phyloP scores from a whole-genome alignment of 257 asterid genomes.

The Orobanche coerulescens region DNA sequence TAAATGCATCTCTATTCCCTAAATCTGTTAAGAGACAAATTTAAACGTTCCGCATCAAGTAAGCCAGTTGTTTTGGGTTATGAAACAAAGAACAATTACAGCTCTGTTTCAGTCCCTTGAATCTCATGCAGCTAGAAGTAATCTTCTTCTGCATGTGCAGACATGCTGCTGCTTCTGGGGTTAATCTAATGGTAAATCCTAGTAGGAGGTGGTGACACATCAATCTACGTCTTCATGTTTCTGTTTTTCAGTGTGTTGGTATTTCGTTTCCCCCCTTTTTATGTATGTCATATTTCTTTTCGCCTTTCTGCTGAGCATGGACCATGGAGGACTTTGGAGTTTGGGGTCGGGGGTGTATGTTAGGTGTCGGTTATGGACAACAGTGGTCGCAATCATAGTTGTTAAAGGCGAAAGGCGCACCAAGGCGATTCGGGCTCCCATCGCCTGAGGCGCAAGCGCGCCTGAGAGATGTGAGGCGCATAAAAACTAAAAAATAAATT shows the following conservation, averaged over 20 bases:
- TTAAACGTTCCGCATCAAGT: neutral
- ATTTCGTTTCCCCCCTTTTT: neutral
- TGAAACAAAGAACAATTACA: slow-evolving; percentile 14
- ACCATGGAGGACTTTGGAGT: neutral
- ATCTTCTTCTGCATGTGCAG: neutral
- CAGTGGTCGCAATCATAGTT: no score
- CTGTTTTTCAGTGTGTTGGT: neutral
- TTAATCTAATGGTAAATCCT: neutral
- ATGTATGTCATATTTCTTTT: neutral
- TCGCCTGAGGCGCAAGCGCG: no score
- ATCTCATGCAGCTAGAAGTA: slow-evolving; percentile 2
- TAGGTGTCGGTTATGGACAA: neutral
- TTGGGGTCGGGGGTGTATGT: neutral
- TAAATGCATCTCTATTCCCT: neutral
- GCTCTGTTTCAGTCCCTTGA: neutral
- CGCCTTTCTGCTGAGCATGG: neutral
- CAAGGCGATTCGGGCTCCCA: no score
- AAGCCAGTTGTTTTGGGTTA: neutral
- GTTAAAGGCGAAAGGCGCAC: no score
- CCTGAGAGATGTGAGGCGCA: no score
- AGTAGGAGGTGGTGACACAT: neutral
- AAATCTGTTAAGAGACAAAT: neutral
- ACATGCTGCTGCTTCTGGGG: slow-evolving; percentile 4
- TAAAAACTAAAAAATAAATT: no score
- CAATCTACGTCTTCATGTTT: neutral